Base-by-base conservation (phyloP, 2,329 filamentous ascomycete species). In the Neoscytalidium dimidiatum region DNA sequence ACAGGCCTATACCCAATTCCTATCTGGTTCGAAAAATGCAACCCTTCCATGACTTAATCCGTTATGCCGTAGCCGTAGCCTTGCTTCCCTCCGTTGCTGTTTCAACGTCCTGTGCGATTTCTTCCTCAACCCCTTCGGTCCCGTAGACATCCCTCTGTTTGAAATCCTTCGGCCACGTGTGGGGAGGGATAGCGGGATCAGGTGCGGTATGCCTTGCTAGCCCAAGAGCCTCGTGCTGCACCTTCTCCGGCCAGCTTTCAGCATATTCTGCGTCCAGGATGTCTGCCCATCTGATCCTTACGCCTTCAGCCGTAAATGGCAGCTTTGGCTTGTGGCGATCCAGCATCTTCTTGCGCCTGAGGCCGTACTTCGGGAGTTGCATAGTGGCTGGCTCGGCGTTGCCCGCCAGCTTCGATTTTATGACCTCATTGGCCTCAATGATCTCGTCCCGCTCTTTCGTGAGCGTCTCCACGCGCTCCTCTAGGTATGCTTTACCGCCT, bases 201-300 rank as follows among this genome's bases (percentile, higher is more conserved):
- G 62, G 62, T 19, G 62, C 31, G 3, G 26, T 31, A 19, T 64
- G 63, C 28, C 52, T 58, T 21, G 56, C n/a, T 21, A 21, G n/a
- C n/a, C 64, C 66, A 41, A 70, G 64, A 19, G 1, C 8, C 9
- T 66, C 65, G 38, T 71, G 71, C 51, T 41, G 33, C n/a, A 72
- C 66, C 17, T 53, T 56, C 17, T 58, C 31, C 7, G 68, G 71
- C 70, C 71, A 71, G 3, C 33, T 31, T 28, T 51, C 28, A 21
- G 65, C 69, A 29, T 73, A 74, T 21, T 74, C 65, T 13, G 72
- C 73, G 61, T 79, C 75, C 23, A 69, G 64, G 13, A 76, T 61
- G 49, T 79, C 72, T 5, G 71, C 71, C 77, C 77, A 79, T 26
- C 69, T 66, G 26, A 78, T 69, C 14, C 62, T 66, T 2, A 78